These are phyloP conservation scores for Candida piceae DNA, from an alignment of 805 yeast species.

Conservation along the genomic window DNA sequence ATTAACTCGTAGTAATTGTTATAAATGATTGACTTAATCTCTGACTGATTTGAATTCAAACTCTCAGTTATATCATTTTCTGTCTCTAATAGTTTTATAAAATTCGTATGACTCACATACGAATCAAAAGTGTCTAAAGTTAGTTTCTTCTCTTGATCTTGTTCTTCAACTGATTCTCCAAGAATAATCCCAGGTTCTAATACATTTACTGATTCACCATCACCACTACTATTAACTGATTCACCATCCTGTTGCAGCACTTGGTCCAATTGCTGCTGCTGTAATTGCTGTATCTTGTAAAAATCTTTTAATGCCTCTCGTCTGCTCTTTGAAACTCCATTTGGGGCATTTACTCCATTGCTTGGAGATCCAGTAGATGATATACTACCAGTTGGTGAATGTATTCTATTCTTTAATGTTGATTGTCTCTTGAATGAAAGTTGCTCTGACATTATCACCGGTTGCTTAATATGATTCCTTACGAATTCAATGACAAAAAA, in stretches of 20 bases:
- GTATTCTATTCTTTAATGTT: constrained; percentile 1
- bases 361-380: neutral
- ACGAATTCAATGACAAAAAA: too few species aligned
- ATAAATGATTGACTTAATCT: constrained; percentile 65
- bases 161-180: neutral
- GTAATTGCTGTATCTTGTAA: constrained; percentile 33
- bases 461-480: too few species aligned
- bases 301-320: constrained; percentile 39
- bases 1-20: constrained; percentile 73
- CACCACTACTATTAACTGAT: neutral
- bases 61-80: constrained; percentile 40
- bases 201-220: neutral
- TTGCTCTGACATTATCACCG: constrained; percentile 20
- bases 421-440: constrained; percentile 15
- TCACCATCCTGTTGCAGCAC: constrained; percentile 1
- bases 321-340: constrained; percentile 20
- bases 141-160: constrained; percentile 14
- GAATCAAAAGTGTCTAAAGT: constrained; percentile 29
- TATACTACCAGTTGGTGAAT: neutral
- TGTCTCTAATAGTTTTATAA: constrained; percentile 29
- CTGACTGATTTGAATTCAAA: constrained; percentile 50
- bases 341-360: constrained; percentile 1
- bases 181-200: neutral
- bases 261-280: constrained; percentile 19
- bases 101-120: constrained; percentile 26